Evolutionary conservation across 345 rosid species (phyloP).

Genomic region (Eutrema yunnanense): DNA sequence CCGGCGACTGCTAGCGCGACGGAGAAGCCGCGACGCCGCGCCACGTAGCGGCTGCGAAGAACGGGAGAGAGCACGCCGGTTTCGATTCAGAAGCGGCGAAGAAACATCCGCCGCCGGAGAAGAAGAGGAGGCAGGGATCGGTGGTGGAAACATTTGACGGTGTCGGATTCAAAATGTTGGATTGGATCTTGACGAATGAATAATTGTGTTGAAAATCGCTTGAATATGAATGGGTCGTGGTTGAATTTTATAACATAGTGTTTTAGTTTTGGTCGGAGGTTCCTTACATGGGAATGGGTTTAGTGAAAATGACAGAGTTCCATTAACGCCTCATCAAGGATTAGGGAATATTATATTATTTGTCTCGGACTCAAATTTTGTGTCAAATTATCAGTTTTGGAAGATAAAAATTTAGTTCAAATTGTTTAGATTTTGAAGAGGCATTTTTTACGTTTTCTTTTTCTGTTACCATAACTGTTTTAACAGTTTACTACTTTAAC

Average conservation of each 20-base stretch:
- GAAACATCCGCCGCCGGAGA: slow-evolving; percentile 28
- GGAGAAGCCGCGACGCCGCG: slow-evolving; percentile 60
- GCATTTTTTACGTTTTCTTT: neutral
- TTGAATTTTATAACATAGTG: too few relatives aligned
- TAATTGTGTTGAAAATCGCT: too few relatives aligned
- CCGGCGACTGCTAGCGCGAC: slow-evolving; percentile 59
- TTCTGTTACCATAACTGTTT: too few relatives aligned
- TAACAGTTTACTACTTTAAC: too few relatives aligned
- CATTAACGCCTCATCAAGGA: too few relatives aligned
- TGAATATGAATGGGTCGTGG: too few relatives aligned
- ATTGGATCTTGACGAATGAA: neutral
- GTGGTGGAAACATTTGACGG: slow-evolving; percentile 24
- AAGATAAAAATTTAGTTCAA: neutral
- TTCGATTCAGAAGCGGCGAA: slow-evolving; percentile 38
- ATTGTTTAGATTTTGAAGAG: neutral
- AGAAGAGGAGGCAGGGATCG: slow-evolving; percentile 24
- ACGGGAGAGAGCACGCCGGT: slow-evolving; percentile 46
- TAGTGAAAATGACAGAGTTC: neutral
- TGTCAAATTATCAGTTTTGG: too few relatives aligned
- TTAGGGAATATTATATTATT: neutral
- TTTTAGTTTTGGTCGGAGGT: neutral
- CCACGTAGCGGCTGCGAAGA: slow-evolving; percentile 46
- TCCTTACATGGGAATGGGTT: neutral
- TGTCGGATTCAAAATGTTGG: neutral
- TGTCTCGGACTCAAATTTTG: too few relatives aligned